These are phyloP conservation scores for Leishmania arabica DNA, from an alignment of 208 protist species.

Conservation along the genomic window DNA sequence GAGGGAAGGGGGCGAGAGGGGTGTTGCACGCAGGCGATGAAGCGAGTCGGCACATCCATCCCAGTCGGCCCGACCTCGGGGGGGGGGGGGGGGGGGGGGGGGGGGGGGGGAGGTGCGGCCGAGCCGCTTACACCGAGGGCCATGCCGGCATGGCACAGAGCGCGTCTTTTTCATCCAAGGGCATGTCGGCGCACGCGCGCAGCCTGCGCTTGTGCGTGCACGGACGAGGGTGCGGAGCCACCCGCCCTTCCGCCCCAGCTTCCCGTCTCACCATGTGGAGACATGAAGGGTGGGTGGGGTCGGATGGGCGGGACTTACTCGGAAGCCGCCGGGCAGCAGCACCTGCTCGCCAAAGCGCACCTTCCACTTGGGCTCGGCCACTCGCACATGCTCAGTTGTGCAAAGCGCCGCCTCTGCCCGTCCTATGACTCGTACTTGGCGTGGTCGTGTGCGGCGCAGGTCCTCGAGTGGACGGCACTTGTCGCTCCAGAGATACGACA, in stretches of 20 bases:
- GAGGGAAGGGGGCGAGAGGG: background rate
- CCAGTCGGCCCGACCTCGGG: background rate
- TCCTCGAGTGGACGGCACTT: constrained; percentile 31
- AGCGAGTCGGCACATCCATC: background rate
- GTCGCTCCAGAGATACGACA: constrained; percentile 38
- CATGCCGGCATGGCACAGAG: background rate
- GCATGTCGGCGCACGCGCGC: background rate
- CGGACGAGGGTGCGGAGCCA: background rate
- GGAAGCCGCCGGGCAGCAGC: constrained; percentile 18
- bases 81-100: no score
- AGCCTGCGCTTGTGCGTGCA: background rate
- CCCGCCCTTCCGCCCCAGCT: background rate
- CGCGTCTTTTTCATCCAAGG: no score
- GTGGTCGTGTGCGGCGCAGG: background rate
- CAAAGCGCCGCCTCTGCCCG: background rate
- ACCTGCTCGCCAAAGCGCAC: constrained; percentile 12
- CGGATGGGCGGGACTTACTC: background rate
- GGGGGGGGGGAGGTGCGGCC: background rate
- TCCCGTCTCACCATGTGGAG: background rate
- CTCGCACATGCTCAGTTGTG: constrained; percentile 14
- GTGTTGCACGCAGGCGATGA: background rate
- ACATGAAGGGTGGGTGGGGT: background rate
- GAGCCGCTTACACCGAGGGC: background rate
- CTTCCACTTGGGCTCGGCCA: constrained; percentile 25
- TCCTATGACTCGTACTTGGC: no score